phyloP scores from a whole-genome alignment of 2,329 filamentous ascomycete genomes.

The Bipolaris sorokiniana region DNA sequence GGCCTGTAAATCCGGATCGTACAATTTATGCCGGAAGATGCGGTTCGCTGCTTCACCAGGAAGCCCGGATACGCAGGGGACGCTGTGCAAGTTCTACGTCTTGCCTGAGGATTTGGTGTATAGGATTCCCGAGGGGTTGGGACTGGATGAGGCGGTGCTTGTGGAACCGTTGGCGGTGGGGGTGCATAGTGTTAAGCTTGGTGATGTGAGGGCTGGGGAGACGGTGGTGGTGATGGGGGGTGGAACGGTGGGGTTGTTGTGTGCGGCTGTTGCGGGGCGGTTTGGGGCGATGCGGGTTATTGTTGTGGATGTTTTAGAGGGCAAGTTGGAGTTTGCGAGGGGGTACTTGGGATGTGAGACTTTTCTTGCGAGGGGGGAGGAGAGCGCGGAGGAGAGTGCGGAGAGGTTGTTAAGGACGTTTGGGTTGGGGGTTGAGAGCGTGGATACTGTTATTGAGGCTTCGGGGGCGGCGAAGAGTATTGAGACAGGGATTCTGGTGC shows the following conservation, averaged over 20 bases:
- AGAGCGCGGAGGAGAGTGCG: slow-evolving; percentile 71
- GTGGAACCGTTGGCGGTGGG: slow-evolving; percentile 89
- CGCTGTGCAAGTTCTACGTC: slow-evolving; percentile 87
- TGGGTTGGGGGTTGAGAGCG: slow-evolving; percentile 64
- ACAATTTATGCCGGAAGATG: slow-evolving; percentile 88
- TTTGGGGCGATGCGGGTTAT: slow-evolving; percentile 81
- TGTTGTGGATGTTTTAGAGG: slow-evolving; percentile 89
- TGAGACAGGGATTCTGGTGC: slow-evolving; percentile 79
- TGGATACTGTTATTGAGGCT: slow-evolving; percentile 83
- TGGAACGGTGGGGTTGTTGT: slow-evolving; percentile 88
- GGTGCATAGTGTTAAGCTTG: slow-evolving; percentile 82
- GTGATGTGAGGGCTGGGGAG: slow-evolving; percentile 79
- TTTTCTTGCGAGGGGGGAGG: slow-evolving; percentile 65
- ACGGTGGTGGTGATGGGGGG: slow-evolving; percentile 87
- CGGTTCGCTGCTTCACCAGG: slow-evolving; percentile 89
- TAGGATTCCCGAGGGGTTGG: slow-evolving; percentile 82
- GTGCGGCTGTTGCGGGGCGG: slow-evolving; percentile 70
- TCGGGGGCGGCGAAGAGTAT: slow-evolving; percentile 91
- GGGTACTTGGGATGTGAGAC: slow-evolving; percentile 75
- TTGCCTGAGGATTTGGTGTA: slow-evolving; percentile 91
- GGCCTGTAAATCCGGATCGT: slow-evolving; percentile 84
- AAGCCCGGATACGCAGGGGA: slow-evolving; percentile 66
- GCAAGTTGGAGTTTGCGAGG: slow-evolving; percentile 80
- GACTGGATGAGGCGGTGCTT: slow-evolving; percentile 84
- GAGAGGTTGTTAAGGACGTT: slow-evolving; percentile 62